Percentiles rank a stretch among this genome's conserved stretches.
Evolutionary conservation across 345 rosid species (phyloP).

Genomic region (Moringa oleifera): DNA sequence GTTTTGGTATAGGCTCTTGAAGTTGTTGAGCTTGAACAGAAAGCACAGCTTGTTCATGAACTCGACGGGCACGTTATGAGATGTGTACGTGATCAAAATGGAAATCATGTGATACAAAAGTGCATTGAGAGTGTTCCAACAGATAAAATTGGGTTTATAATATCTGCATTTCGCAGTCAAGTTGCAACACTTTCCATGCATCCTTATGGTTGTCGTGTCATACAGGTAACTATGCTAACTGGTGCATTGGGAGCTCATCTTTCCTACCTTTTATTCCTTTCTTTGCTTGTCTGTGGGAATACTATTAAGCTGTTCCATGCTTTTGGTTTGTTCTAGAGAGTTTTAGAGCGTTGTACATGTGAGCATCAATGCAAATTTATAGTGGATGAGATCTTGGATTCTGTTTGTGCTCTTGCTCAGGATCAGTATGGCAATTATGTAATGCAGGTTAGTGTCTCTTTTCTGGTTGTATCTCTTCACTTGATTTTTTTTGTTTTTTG

Average conservation of each 20-base stretch:
- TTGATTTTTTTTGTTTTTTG: too few relatives aligned
- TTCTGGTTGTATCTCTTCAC: neutral
- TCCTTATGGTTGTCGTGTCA: conserved; percentile 85
- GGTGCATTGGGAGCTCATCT: conserved; percentile 6
- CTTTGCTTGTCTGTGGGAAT: conserved; percentile 3
- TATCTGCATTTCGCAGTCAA: conserved; percentile 55
- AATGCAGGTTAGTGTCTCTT: conserved; percentile 44
- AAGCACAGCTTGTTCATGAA: conserved; percentile 50
- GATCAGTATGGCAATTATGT: conserved; percentile 80
- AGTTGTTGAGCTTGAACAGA: conserved; percentile 67
- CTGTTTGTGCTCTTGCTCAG: conserved; percentile 52
- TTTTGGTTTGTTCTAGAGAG: conserved; percentile 39
- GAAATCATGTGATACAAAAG: conserved; percentile 84
- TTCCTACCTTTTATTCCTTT: conserved; percentile 6
- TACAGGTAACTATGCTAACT: conserved; percentile 40
- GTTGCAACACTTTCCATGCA: conserved; percentile 68
- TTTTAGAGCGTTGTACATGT: conserved; percentile 59
- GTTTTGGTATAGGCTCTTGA: conserved; percentile 55
- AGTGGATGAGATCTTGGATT: conserved; percentile 58
- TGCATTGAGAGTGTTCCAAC: conserved; percentile 61
- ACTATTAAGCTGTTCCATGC: conserved; percentile 8
- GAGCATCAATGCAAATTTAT: conserved; percentile 48
- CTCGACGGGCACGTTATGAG: conserved; percentile 78
- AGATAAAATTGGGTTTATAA: conserved; percentile 53
- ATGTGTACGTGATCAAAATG: conserved; percentile 83